Base-by-base conservation (phyloP, 2,329 filamentous ascomycete genomes). In the Orbilia blumenaviensis region DNA sequence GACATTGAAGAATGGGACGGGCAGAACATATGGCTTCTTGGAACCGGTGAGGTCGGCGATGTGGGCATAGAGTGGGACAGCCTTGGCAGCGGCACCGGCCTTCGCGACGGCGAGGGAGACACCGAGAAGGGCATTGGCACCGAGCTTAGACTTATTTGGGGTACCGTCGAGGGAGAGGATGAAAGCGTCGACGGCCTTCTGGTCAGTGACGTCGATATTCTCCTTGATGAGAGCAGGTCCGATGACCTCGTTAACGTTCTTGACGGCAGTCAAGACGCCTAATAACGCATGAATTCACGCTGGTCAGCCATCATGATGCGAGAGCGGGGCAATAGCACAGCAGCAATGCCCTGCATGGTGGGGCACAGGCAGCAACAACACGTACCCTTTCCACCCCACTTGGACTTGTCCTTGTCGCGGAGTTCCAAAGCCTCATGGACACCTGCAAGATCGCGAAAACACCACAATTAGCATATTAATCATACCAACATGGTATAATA, bases 1-100 rank as follows among this genome's bases (percentile, higher is more conserved):
- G 83, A 96, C 92, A 86, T 96, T 96, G 90, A 93, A 92, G 89
- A 96, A 96, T 81, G 92, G 92, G 80, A 95, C 92, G 78, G 92
- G 92, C 38, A 96, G 90, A 80, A 95, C 92, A 81, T 92, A 95
- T 82, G 92, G 92, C 89, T 94, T 93, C 89, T 94, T 94, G 84
- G 92, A 94, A 81, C 91, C 92, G 80, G 92, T 91, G 79, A 95
- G 89, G 84, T 94, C 91, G 82, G 92, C 94, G 82, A 96, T 88
- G 85, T 95, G 92, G 81, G 90, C 91, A 84, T 95, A 96, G 81
- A 96, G 90, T 82, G 92, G 92, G 79, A 96, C 89, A 80, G 89
- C 89, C 89, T 94, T 95, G 87, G 93, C 91, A 82, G 92, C 92
- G 82, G 92, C 92, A 84, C 91, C 92, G 80, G 93, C 92, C 88